Base-by-base conservation (phyloP, 2,329 filamentous ascomycete species). In the Penicillium sp. region DNA sequence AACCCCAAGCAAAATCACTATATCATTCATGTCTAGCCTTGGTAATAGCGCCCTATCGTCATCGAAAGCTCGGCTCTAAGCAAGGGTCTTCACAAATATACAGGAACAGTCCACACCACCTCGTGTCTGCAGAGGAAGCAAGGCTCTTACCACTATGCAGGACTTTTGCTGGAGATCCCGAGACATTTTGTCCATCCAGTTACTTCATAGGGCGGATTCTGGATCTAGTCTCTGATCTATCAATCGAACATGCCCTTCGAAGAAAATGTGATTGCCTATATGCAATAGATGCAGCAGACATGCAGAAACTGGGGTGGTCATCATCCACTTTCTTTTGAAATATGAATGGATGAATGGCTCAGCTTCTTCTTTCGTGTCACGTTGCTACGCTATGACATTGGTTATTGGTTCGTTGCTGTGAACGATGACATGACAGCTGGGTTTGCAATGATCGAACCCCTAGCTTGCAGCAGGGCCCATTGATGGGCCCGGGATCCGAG, bases 371-470 rank as follows among this genome's bases (percentile, higher is more conserved):
- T 53, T 32, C n/a, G 18, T 41, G 51, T 47, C 25, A 40, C 46
- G 8, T 21, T 23, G n/a, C 4, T 23, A 18, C 13, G 6, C 23
- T 37, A 38, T 15, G 1, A 18, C 21, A n/a, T 49, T 10, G 3
- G 2, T 13, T 23, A 54, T 50, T 54, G 51, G 51, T 23, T 21
- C 16, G 15, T 41, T n/a, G 9, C 18, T 50, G 52, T 48, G 38
- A 58, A 45, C 50, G 45, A 60, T 64, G 58, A 57, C 62, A 57
- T 65, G 60, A 61, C 61, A 60, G 59, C 44, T 58, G 44, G 32
- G 42, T 63, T 61, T 39, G 25, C 29, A 61, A 65, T 60, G 57
- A 58, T 59, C 52, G 53, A 48, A 52, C 53, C 55, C 54, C 45
- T 55, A 39, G 2, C 52, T 40, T 55, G 29, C 52, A 46, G 32